Base-by-base conservation (phyloP, 768 basidiomycete species). In the Suillus clintonianus region DNA sequence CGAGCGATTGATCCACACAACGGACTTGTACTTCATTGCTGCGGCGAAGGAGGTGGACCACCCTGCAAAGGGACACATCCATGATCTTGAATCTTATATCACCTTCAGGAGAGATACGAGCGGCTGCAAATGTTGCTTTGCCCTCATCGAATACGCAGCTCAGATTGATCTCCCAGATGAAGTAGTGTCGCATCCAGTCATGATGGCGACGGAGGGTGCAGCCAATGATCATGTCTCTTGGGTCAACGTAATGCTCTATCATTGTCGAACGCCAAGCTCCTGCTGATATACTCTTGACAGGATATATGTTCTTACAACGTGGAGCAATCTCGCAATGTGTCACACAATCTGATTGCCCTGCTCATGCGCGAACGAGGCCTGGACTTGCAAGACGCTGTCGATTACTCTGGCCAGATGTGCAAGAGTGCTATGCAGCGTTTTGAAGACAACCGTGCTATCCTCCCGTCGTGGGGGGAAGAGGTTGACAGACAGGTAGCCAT, bases 231-330 rank as follows among this genome's bases (percentile, higher is more conserved):
- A 85, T 56, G 77, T 86, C 50, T 79, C 80, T 10, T 83, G 82
- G 79, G 81, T 77, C 43, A 83, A 82, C 55, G 81, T 78, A 63
- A 64, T 68, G 54, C 59, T 62, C 58, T 72, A 4, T 32, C 47
- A n/a, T n/a, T n/a, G 34, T 60, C 4, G 3, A 17, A 15, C 13
- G 22, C 22, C 2, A 42, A 24, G 13, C 15, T 47, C 66, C 4
- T 32, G 9, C 30, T 53, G 19, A 53, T 5, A 73, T 61, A 14
- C 9, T 54, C 5, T 17, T n/a, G 10, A 4, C 1, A 90, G 89
- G 89, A 90, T 65, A 87, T 90, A 36, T 88, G 87, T 70, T 91
- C 89, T 1, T 92, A 89, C 74, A 89, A 91, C 64, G 84, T 86
- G 51, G 90, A 91, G 70, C 90, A 91, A 73, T 83, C 88, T 1